These are phyloP conservation scores for Melaleuca alternifolia DNA, from an alignment of 345 rosid genomes.

Conservation along the genomic window DNA sequence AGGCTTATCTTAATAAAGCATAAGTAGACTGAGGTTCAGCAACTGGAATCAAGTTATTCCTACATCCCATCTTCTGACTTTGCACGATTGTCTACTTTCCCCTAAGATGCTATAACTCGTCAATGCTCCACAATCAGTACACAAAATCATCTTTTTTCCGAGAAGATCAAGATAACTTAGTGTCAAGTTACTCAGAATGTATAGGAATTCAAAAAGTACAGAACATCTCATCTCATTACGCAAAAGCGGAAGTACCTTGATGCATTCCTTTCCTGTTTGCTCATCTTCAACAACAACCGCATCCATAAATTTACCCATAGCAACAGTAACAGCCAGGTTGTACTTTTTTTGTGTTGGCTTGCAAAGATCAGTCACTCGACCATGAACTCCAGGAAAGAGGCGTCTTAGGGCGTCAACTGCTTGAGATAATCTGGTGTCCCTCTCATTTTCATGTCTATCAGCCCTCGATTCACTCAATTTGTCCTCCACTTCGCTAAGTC, in stretches of 20 bases:
- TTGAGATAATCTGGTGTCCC: slow-evolving; percentile 80
- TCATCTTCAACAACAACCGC: slow-evolving; percentile 97
- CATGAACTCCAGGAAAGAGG: slow-evolving; percentile 91
- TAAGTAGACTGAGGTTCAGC: not conserved
- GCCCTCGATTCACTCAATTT: slow-evolving; percentile 87
- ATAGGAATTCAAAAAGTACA: not conserved
- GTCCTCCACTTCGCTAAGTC: slow-evolving; percentile 67
- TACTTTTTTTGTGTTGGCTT: slow-evolving; percentile 87
- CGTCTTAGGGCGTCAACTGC: slow-evolving; percentile 92
- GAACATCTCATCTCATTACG: not conserved
- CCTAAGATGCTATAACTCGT: not conserved
- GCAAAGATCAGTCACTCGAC: slow-evolving; percentile 95
- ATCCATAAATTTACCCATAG: slow-evolving; percentile 99
- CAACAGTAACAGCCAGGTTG: slow-evolving; percentile 96
- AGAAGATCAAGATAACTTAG: not conserved
- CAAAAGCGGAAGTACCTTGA: slow-evolving; percentile 49
- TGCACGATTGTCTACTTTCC: not conserved
- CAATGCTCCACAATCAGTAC: not conserved
- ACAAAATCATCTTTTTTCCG: not conserved
- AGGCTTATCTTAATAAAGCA: not conserved
- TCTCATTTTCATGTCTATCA: slow-evolving; percentile 84
- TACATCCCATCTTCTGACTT: not conserved
- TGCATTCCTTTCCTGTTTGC: slow-evolving; percentile 90
- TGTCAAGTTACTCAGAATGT: not conserved
- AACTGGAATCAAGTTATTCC: not conserved